Evolutionary conservation across 805 yeast genomes (phyloP).

Genomic region (Priceomyces melissophilus): DNA sequence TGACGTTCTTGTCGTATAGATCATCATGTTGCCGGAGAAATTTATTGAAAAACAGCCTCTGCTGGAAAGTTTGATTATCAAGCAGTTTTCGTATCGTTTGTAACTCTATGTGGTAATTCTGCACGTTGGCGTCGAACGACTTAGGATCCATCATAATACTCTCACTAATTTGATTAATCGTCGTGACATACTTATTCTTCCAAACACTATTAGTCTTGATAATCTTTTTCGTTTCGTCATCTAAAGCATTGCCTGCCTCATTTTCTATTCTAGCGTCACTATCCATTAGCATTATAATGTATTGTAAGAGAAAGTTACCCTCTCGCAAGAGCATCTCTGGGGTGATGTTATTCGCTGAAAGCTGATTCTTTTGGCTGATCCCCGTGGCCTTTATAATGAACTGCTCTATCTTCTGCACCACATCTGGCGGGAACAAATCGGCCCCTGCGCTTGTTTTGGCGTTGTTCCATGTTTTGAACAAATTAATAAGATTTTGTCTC

Average conservation of each 20-base stretch:
- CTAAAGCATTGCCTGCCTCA: neutral
- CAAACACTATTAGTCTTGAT: slow-evolving; percentile 13
- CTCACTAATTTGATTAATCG: slow-evolving; percentile 33
- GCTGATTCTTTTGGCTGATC: slow-evolving; percentile 10
- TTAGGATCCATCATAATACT: slow-evolving; percentile 20
- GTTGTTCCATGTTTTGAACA: slow-evolving; percentile 39
- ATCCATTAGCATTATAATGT: slow-evolving; percentile 27
- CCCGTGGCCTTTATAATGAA: slow-evolving; percentile 39
- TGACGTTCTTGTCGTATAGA: slow-evolving; percentile 4
- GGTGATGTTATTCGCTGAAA: slow-evolving; percentile 10
- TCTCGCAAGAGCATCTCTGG: slow-evolving; percentile 37
- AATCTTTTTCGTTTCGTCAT: slow-evolving; percentile 5
- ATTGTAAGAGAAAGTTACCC: slow-evolving; percentile 32
- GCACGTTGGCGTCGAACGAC: slow-evolving; percentile 21
- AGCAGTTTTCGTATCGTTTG: slow-evolving; percentile 8
- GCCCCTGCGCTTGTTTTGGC: slow-evolving; percentile 33
- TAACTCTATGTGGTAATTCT: slow-evolving; percentile 16
- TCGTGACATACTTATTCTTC: slow-evolving; percentile 27
- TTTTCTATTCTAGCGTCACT: slow-evolving; percentile 18
- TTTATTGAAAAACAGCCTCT: slow-evolving; percentile 14
- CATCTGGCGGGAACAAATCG: slow-evolving; percentile 29
- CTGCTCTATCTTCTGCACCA: slow-evolving; percentile 30
- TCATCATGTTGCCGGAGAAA: slow-evolving; percentile 1
- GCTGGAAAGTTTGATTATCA: slow-evolving; percentile 12
- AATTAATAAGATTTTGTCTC: slow-evolving; percentile 36